These are phyloP conservation scores for Ustilaginoidea virens DNA, from an alignment of 2,329 filamentous ascomycete species.

Conservation along the genomic window DNA sequence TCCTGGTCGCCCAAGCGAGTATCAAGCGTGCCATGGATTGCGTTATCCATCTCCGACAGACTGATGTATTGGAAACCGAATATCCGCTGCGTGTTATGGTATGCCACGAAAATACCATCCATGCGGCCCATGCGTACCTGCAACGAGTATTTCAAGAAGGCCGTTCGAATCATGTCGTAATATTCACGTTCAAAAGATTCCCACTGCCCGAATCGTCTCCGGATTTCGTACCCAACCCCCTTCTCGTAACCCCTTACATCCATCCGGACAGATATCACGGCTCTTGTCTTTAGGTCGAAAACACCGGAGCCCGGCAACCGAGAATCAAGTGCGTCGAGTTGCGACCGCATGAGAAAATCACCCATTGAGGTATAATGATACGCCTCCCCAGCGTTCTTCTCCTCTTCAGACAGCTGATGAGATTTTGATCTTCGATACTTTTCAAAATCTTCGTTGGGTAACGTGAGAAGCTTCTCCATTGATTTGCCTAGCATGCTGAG, in stretches of 20 bases:
- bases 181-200: constrained; percentile 93
- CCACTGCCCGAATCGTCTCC: constrained; percentile 56
- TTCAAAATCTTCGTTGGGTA: constrained; percentile 71
- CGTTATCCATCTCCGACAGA: constrained; percentile 73
- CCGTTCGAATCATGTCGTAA: constrained; percentile 88
- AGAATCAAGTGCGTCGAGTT: constrained; percentile 79
- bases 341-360: constrained; percentile 87
- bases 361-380: constrained; percentile 80
- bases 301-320: constrained; percentile 81
- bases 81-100: constrained; percentile 85
- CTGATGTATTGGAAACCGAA: constrained; percentile 96
- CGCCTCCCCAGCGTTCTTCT: constrained; percentile 56
- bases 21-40: constrained; percentile 66
- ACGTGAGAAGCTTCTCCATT: constrained; percentile 87
- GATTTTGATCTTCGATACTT: constrained; percentile 58
- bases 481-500: constrained; percentile 88
- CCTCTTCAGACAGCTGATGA: constrained; percentile 54
- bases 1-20: constrained; percentile 60
- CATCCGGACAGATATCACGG: constrained; percentile 86
- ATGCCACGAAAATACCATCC: constrained; percentile 97
- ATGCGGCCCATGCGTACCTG: constrained; percentile 95
- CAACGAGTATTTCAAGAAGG: constrained; percentile 90
- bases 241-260: constrained; percentile 55
- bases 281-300: constrained; percentile 92
- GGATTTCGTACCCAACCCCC: constrained; percentile 79